Base-by-base conservation (phyloP, 2,329 filamentous ascomycete species). In the Dactylellina drechsleri region DNA sequence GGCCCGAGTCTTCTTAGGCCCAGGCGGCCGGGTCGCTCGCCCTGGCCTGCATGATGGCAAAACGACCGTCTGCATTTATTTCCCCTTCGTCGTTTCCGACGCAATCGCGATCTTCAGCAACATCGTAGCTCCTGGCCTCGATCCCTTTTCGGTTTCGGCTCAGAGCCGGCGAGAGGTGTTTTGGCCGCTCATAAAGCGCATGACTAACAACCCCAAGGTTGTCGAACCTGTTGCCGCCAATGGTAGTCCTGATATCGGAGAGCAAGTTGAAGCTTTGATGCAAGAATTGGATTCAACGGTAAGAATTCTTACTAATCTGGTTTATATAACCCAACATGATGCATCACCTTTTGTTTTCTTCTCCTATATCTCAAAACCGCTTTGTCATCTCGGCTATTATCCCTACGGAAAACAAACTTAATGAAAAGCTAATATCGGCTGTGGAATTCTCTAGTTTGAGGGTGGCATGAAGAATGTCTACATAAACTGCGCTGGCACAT, bases 71-170 rank as follows among this genome's bases (percentile, higher is more conserved):
- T 70, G 36, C 16, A 56, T 70, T 41, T 70, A 70, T 18, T 70
- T 70, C 41, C 66, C 66, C 23, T 70, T 70, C 49, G 66, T 60
- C n/a, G 66, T 70, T 20, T 70, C 66, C 13, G 66, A 70, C 61
- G 66, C 66, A 1, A 70, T 70, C 52, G 31, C 41, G 13, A 61
- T 70, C 26, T 70, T 70, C 23, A 70, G 23, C 20, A 70, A 70
- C 16, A 70, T 61, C 43, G 66, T 70, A 20, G 66, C 57, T 4
- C 66, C 66, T 3, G 57, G 66, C 23, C 41, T 60, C 4, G 66
- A 70, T 57, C 66, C 66, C 6, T 70, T 70, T 45, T 70, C 66
- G 12, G 66, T 70, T 13, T 62, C 57, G 23, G 58, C 59, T 45
- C 40, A 62, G 41, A 62, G 57, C 57, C 50, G 66, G 13, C 57